Conservation (phyloP, 306 rosid species). For the Alnus glutinosa region DNA sequence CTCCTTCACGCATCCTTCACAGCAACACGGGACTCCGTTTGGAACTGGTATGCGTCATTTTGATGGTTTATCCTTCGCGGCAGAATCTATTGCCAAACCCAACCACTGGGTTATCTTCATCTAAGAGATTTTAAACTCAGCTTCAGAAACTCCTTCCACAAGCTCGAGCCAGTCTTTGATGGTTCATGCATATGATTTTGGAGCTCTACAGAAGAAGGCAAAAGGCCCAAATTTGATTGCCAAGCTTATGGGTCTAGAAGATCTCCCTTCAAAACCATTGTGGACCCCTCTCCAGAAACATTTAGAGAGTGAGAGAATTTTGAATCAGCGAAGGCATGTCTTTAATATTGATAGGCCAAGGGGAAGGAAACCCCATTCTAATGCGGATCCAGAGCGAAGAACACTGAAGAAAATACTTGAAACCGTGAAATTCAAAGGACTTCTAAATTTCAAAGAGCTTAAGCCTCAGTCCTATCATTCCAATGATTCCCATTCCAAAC, state of each 20-base stretch:
- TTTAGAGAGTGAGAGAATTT: slow-evolving; percentile 47
- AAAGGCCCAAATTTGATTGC: slow-evolving; percentile 70
- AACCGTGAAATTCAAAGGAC: slow-evolving; percentile 59
- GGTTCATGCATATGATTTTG: slow-evolving; percentile 35
- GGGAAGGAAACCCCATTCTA: slow-evolving; percentile 39
- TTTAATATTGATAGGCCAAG: slow-evolving; percentile 57
- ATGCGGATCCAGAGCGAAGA: slow-evolving; percentile 42
- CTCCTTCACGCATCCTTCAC: too few relatives aligned
- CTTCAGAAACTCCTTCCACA: too few relatives aligned
- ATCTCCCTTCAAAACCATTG: slow-evolving; percentile 44
- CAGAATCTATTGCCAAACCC: too few relatives aligned
- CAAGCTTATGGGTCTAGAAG: slow-evolving; percentile 90
- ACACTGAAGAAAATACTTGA: slow-evolving; percentile 76
- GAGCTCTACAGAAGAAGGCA: slow-evolving; percentile 35
- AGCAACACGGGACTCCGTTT: too few relatives aligned
- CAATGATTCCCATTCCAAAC: slow-evolving; percentile 22
- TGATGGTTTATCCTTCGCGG: too few relatives aligned
- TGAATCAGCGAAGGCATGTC: slow-evolving; percentile 48
- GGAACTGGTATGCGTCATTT: too few relatives aligned
- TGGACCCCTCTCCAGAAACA: slow-evolving; percentile 40
- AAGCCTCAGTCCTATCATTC: slow-evolving; percentile 29
- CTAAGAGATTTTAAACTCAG: too few relatives aligned
- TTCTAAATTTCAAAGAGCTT: slow-evolving; percentile 42
- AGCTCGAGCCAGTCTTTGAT: too few relatives aligned
- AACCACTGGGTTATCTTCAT: too few relatives aligned